Evolutionary conservation across 495 filamentous ascomycete species (phyloP).

Genomic region (Cladorrhinum samala): DNA sequence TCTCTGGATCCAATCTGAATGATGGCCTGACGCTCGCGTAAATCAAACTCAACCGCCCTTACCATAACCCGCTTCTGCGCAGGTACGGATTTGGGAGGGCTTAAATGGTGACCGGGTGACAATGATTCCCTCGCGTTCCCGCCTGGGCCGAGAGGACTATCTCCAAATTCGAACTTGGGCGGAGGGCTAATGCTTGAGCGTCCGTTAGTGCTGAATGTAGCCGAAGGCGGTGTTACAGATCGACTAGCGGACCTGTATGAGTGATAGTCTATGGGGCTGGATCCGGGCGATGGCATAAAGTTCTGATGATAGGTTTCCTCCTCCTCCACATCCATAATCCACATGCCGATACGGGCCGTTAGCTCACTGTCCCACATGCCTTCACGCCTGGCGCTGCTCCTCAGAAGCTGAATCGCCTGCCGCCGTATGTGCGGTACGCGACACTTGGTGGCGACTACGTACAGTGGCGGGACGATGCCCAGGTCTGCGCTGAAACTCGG

Average conservation of each 20-base stretch:
- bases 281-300: slow-evolving; percentile 17
- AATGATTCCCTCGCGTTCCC: neutral
- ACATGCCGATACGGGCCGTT: slow-evolving; percentile 47
- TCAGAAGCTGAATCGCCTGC: slow-evolving; percentile 50
- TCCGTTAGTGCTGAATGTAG: slow-evolving; percentile 1
- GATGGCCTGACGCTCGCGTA: slow-evolving; percentile 41
- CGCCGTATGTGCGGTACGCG: slow-evolving; percentile 49
- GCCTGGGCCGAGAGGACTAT: neutral
- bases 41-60: slow-evolving; percentile 46
- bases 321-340: slow-evolving; percentile 54
- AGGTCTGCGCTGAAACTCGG: slow-evolving; percentile 49
- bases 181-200: neutral
- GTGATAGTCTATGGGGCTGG: slow-evolving; percentile 25
- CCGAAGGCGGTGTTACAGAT: slow-evolving; percentile 11
- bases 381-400: slow-evolving; percentile 50
- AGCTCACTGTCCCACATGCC: slow-evolving; percentile 59
- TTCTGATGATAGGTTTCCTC: slow-evolving; percentile 7
- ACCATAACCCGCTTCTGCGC: slow-evolving; percentile 51
- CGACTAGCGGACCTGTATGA: slow-evolving; percentile 24
- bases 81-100: slow-evolving; percentile 24
- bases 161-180: slow-evolving; percentile 20
- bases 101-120: neutral
- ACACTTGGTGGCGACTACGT: slow-evolving; percentile 53
- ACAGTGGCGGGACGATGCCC: slow-evolving; percentile 50
- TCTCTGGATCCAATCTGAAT: slow-evolving; percentile 46